Conservation (phyloP, 441 rosid species). For the Croton laevigatus region DNA sequence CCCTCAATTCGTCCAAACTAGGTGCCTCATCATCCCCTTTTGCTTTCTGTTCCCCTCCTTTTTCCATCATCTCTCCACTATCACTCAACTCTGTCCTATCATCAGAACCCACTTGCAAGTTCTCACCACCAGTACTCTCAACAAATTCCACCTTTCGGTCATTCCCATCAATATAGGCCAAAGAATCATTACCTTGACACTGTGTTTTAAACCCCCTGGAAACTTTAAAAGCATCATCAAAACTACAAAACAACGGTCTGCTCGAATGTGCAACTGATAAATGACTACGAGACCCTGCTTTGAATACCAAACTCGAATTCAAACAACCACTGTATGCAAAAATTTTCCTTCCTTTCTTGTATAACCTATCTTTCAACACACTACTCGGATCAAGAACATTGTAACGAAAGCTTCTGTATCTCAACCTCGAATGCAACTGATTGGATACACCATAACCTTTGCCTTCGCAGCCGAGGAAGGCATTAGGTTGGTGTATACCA, state of each 20-base stretch:
- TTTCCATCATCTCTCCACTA: conserved; percentile 20
- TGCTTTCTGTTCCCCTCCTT: conserved; percentile 39
- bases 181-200: conserved; percentile 71
- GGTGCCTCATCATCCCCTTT: conserved; percentile 31
- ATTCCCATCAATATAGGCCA: conserved; percentile 54
- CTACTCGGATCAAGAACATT: conserved; percentile 29
- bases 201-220: conserved; percentile 31
- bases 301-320: conserved; percentile 31
- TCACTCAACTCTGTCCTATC: conserved; percentile 29
- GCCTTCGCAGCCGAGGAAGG: background rate
- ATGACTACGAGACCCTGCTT: conserved; percentile 29
- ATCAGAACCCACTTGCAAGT: conserved; percentile 20
- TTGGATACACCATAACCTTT: background rate
- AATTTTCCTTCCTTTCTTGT: conserved; percentile 31
- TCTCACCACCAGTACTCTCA: conserved; percentile 34
- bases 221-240: conserved; percentile 27
- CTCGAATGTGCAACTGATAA: conserved; percentile 23
- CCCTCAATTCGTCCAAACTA: conserved; percentile 60
- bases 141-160: conserved; percentile 44
- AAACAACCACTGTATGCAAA: conserved; percentile 25
- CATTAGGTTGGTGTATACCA: conserved; percentile 40
- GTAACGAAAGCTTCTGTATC: conserved; percentile 35
- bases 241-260: conserved; percentile 30
- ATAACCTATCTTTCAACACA: conserved; percentile 29
- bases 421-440: conserved; percentile 32